These are phyloP conservation scores for Trichoderma sp. DNA, from an alignment of 2,329 filamentous ascomycete genomes.

Conservation along the genomic window DNA sequence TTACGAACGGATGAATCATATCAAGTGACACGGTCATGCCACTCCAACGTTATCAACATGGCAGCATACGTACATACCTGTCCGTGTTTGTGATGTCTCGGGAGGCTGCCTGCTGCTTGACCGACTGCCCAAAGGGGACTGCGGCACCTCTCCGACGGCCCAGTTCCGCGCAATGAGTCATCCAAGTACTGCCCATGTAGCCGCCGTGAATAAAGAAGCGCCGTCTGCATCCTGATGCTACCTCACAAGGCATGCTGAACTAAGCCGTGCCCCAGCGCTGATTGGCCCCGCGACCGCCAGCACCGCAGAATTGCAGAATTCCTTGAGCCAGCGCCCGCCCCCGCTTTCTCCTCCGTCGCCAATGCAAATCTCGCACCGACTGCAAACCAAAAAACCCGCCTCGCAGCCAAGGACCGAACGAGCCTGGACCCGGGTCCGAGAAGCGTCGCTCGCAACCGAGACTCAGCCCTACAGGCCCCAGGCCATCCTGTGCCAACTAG, in stretches of 20 bases:
- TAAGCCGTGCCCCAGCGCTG: background rate
- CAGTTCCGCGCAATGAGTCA: background rate
- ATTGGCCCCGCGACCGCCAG: background rate
- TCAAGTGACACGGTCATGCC: background rate
- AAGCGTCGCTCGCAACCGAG: constrained; percentile 15
- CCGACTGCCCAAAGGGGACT: background rate
- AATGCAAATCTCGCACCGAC: background rate
- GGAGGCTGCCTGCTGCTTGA: background rate
- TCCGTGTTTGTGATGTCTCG: background rate
- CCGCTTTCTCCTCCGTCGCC: constrained; percentile 7
- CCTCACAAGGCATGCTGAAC: background rate
- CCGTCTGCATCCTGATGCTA: background rate
- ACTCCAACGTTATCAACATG: background rate
- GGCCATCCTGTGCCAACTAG: too few species aligned
- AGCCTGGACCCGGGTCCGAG: constrained; percentile 20
- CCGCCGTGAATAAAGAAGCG: background rate
- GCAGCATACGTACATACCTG: background rate
- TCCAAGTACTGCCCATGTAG: background rate
- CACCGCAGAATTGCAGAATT: background rate
- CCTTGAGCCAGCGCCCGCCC: background rate
- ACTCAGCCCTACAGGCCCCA: constrained; percentile 11
- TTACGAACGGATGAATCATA: background rate
- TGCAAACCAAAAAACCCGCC: constrained; percentile 1
- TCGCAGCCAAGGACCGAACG: background rate
- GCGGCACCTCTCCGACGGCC: background rate